A percentile compares a stretch with the other conserved stretches of the same genome.
Conservation (phyloP, 208 protist genomes). For the Tritrichomonas foetus region DNA sequence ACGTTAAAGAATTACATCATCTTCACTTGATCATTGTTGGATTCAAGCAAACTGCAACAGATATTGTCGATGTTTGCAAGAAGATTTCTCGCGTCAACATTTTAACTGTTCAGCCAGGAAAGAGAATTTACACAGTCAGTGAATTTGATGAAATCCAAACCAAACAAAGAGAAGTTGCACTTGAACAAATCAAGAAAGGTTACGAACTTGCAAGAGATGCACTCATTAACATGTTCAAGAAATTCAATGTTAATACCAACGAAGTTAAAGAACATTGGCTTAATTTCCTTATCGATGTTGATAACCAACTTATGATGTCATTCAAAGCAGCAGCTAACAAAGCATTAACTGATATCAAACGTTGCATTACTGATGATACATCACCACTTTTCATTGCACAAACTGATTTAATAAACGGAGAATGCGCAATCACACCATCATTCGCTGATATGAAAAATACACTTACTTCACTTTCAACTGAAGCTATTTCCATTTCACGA, state of each 20-base stretch:
- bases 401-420: neutral
- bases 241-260: neutral
- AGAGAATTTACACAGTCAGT: neutral
- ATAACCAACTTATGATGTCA: neutral
- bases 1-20: constrained; percentile 69
- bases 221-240: neutral
- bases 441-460: neutral
- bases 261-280: constrained; percentile 38
- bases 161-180: neutral
- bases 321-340: constrained; percentile 1
- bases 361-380: constrained; percentile 31
- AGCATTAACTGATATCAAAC: neutral
- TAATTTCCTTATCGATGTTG: neutral
- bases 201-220: neutral
- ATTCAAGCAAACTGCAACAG: constrained; percentile 74
- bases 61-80: constrained; percentile 74
- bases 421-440: neutral
- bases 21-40: constrained; percentile 77
- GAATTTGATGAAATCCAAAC: constrained; percentile 25
- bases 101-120: constrained; percentile 45
- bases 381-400: neutral
- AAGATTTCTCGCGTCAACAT: constrained; percentile 61
- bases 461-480: neutral
- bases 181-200: neutral
- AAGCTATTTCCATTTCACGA: neutral